Conservation (phyloP, 2,329 filamentous ascomycete genomes). For the Aspergillus sp. region DNA sequence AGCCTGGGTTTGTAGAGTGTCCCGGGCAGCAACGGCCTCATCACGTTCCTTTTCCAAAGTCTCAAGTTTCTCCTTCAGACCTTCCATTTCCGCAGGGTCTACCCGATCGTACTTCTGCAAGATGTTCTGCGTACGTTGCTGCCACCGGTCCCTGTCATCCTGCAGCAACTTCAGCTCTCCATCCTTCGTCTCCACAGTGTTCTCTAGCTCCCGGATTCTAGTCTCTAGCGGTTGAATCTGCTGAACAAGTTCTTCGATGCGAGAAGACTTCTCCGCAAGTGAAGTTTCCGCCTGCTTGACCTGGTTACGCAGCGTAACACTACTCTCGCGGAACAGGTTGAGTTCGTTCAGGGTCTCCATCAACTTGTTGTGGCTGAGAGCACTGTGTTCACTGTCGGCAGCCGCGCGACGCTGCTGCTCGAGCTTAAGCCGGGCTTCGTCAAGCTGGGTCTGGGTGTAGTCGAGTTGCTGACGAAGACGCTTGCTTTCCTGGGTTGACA, state of each 20-base stretch:
- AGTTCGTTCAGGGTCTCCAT: constrained; percentile 95
- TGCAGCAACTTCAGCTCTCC: constrained; percentile 87
- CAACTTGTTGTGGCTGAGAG: constrained; percentile 81
- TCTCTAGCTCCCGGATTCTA: constrained; percentile 78
- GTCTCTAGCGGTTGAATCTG: constrained; percentile 81
- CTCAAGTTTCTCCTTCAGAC: constrained; percentile 76
- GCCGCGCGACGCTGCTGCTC: constrained; percentile 82
- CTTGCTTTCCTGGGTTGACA: constrained; percentile 84
- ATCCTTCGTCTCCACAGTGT: constrained; percentile 75
- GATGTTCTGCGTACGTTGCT: constrained; percentile 93
- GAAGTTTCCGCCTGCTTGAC: constrained; percentile 75
- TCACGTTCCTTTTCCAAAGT: constrained; percentile 67
- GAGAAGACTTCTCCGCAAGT: constrained; percentile 71
- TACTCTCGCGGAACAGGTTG: constrained; percentile 94
- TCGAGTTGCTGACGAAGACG: constrained; percentile 87
- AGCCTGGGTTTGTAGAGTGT: constrained; percentile 53
- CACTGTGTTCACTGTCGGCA: constrained; percentile 70
- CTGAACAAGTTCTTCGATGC: constrained; percentile 71
- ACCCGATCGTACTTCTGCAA: constrained; percentile 94
- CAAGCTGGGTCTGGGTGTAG: constrained; percentile 81
- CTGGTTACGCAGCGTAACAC: constrained; percentile 84
- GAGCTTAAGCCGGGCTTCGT: constrained; percentile 84
- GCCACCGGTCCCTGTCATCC: constrained; percentile 90
- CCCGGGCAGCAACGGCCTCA: constrained; percentile 60
- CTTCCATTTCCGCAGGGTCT: constrained; percentile 89